phyloP scores from a whole-genome alignment of 495 filamentous ascomycete genomes.

The Hypoxylon perforatum region DNA sequence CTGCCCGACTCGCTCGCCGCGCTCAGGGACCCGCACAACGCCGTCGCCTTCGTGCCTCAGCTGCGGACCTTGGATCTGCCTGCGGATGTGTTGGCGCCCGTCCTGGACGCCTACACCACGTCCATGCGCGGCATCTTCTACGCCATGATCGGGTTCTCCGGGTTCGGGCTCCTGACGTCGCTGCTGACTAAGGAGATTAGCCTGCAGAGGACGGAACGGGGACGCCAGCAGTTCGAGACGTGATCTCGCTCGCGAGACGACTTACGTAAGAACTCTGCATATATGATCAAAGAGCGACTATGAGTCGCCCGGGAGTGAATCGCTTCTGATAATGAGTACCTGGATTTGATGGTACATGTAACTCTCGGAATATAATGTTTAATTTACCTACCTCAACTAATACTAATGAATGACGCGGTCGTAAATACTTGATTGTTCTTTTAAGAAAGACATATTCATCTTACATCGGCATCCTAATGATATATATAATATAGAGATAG shows the following conservation, averaged over 20 bases:
- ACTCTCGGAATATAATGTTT: neutral
- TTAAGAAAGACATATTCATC: too few species aligned
- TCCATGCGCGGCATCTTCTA: constrained; percentile 39
- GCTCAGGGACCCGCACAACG: constrained; percentile 24
- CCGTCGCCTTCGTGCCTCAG: constrained; percentile 36
- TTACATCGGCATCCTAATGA: too few species aligned
- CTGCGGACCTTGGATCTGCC: constrained; percentile 29
- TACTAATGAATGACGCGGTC: neutral
- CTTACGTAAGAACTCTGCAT: neutral
- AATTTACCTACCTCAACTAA: neutral
- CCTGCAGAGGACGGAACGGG: constrained; percentile 33
- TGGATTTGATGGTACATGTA: neutral
- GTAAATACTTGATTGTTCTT: neutral
- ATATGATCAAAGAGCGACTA: neutral
- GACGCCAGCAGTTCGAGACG: constrained; percentile 32
- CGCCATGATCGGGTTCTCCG: constrained; percentile 33
- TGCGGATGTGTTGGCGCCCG: constrained; percentile 15
- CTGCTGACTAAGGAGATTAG: constrained; percentile 33
- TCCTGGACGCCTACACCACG: constrained; percentile 23
- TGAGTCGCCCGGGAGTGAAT: neutral
- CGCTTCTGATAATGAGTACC: neutral
- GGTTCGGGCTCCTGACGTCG: constrained; percentile 32
- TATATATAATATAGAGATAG: too few species aligned
- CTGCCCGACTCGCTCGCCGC: constrained; percentile 23
- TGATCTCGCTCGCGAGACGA: neutral